Conservation (phyloP, 1,284 basidiomycete genomes). For the Cutaneotrichosporon curvatum region DNA sequence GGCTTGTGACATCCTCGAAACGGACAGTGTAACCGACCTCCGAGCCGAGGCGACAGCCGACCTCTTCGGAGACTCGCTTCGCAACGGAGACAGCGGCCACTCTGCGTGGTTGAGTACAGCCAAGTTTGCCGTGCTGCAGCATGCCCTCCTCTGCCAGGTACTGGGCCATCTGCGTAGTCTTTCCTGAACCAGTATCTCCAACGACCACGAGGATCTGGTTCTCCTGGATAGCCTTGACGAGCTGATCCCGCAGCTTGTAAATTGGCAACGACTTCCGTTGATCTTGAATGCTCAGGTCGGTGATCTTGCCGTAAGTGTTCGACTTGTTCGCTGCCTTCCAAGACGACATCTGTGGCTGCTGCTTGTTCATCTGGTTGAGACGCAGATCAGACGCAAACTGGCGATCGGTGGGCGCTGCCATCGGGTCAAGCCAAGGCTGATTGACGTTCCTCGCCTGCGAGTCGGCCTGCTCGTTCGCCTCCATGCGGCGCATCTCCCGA, state of each 20-base stretch:
- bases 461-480: conserved; percentile 88
- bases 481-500: conserved; percentile 86
- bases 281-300: conserved; percentile 82
- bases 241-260: conserved; percentile 86
- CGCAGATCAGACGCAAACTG: conserved; percentile 91
- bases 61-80: conserved; percentile 95
- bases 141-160: conserved; percentile 85
- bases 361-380: conserved; percentile 51
- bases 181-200: conserved; percentile 88
- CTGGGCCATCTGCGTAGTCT: conserved; percentile 91
- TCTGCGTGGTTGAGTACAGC: conserved; percentile 96
- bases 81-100: conserved; percentile 99
- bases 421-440: conserved; percentile 95
- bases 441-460: conserved; percentile 88
- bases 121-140: conserved; percentile 79
- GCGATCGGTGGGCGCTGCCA: conserved; percentile 79
- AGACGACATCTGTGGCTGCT: conserved; percentile 58
- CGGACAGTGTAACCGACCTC: conserved; percentile 98
- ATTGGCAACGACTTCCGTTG: conserved; percentile 88
- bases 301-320: conserved; percentile 89
- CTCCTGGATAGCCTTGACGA: conserved; percentile 87
- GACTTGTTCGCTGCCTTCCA: conserved; percentile 98
- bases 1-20: conserved; percentile 97
- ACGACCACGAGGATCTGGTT: conserved; percentile 93
- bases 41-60: conserved; percentile 90